Conservation (phyloP, 345 rosid species). For the Sapria himalayana region DNA sequence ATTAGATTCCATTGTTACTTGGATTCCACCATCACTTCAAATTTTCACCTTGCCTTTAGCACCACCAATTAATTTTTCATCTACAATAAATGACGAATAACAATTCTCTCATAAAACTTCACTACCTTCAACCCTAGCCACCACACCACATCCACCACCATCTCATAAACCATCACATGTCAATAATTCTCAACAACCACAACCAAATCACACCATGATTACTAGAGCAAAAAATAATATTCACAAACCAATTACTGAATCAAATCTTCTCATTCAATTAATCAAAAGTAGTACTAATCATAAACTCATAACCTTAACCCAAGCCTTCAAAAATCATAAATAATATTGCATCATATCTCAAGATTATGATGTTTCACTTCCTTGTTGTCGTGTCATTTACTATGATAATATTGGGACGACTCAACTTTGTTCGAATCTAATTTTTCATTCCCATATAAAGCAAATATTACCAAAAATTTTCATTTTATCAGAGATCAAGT, state of each 20-base stretch:
- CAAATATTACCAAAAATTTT: not conserved
- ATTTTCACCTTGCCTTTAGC: too few species aligned
- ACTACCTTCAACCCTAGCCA: not conserved
- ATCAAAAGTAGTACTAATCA: not conserved
- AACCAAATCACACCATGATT: not conserved
- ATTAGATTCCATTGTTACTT: not conserved
- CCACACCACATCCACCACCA: not conserved
- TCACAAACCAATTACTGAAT: not conserved
- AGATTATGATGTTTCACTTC: not conserved
- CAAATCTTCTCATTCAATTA: not conserved
- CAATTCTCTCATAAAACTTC: not conserved
- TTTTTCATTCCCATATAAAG: not conserved
- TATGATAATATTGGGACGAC: not conserved
- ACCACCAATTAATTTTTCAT: not conserved
- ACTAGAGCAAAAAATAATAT: not conserved
- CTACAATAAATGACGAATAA: not conserved
- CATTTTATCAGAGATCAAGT: not conserved
- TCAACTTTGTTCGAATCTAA: not conserved
- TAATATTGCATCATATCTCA: too few species aligned
- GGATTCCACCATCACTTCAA: not conserved
- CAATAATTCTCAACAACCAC: not conserved
- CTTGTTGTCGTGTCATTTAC: not conserved
- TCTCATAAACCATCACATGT: too few species aligned
- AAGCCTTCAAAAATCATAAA: too few species aligned
- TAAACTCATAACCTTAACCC: too few species aligned